Conservation (phyloP, 2,329 filamentous ascomycete species). For the Penicillium sp. region DNA sequence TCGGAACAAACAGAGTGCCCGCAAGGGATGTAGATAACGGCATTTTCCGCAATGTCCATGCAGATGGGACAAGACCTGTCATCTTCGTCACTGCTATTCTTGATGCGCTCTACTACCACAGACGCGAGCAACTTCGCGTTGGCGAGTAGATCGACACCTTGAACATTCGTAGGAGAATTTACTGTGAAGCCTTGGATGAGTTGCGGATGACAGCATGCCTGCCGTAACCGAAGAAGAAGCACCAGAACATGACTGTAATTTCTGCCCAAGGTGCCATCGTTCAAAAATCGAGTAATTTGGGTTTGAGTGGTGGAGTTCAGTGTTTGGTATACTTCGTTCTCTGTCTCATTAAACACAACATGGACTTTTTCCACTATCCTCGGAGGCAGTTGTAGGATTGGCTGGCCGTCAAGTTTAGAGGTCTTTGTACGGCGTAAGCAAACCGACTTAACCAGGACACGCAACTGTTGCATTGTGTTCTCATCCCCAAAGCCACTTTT, state of each 20-base stretch:
- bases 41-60: conserved; percentile 67
- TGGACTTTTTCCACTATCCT: conserved; percentile 58
- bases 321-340: conserved; percentile 58
- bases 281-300: conserved; percentile 70
- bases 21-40: conserved; percentile 73
- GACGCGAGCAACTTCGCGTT: conserved; percentile 57
- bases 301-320: conserved; percentile 63
- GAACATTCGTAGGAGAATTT: conserved; percentile 43
- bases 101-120: conserved; percentile 63
- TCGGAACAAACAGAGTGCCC: conserved; percentile 74
- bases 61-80: conserved; percentile 63
- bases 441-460: conserved; percentile 69
- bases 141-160: conserved; percentile 52
- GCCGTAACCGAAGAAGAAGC: conserved; percentile 70
- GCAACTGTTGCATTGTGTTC: conserved; percentile 63
- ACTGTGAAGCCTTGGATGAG: conserved; percentile 61
- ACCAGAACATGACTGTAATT: conserved; percentile 78
- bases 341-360: conserved; percentile 61
- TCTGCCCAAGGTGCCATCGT: conserved; percentile 59
- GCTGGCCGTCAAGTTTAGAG: conserved; percentile 71
- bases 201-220: conserved; percentile 73
- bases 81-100: conserved; percentile 57
- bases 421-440: conserved; percentile 78
- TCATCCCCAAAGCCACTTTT: conserved; percentile 38
- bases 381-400: conserved; percentile 62